phyloP scores from a whole-genome alignment of 306 rosid genomes.

The Rosa chinensis region DNA sequence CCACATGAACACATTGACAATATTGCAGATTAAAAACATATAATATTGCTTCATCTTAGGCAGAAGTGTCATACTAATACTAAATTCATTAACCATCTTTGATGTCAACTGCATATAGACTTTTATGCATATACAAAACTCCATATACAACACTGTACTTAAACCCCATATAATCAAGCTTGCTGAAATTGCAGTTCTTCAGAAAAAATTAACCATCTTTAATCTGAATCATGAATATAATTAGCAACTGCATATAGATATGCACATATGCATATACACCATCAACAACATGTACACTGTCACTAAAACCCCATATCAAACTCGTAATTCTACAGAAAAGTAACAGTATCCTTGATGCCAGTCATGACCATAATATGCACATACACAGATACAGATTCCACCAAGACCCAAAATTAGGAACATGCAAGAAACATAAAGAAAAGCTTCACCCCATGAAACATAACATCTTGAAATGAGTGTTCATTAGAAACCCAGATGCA shows the following conservation, averaged over 20 bases:
- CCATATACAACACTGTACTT: not conserved
- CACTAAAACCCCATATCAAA: not conserved
- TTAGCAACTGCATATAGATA: not conserved
- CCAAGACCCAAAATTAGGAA: not conserved
- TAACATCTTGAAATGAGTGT: not conserved
- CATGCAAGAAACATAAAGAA: not conserved
- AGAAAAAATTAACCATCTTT: not conserved
- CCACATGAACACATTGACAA: constrained; percentile 16
- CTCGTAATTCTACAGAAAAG: not conserved
- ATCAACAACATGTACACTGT: not conserved
- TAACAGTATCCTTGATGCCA: not conserved
- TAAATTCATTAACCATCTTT: not conserved
- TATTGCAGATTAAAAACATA: not conserved
- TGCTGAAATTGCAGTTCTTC: not conserved
- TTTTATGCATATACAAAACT: not conserved
- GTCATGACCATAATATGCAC: not conserved
- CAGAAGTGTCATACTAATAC: not conserved
- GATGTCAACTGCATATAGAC: not conserved
- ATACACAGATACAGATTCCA: not conserved
- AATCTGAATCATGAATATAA: not conserved
- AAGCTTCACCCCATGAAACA: not conserved
- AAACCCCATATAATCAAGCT: not conserved
- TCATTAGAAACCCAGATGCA: not conserved
- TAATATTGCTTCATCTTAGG: not conserved
- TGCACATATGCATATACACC: not conserved